These are phyloP conservation scores for Pichia sp. DNA, from an alignment of 1,139 yeast species.

Conservation along the genomic window DNA sequence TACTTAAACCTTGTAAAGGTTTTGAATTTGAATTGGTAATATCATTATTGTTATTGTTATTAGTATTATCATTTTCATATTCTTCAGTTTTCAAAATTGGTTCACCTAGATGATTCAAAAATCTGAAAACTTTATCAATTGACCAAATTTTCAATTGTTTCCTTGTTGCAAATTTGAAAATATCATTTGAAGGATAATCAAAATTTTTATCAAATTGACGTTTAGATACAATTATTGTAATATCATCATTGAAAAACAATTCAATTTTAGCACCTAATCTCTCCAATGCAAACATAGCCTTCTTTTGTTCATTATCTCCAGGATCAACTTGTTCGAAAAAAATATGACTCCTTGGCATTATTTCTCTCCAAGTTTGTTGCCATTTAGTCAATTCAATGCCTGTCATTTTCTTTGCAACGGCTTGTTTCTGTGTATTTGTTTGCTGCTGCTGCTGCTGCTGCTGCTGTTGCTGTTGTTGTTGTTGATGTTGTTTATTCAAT, in stretches of 20 bases:
- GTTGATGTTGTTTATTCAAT: background rate
- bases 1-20: too few species aligned
- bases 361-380: slow-evolving; percentile 77
- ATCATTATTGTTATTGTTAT: slow-evolving; percentile 14
- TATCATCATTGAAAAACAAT: slow-evolving; percentile 68
- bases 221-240: slow-evolving; percentile 77
- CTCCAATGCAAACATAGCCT: slow-evolving; percentile 47
- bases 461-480: background rate
- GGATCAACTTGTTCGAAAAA: slow-evolving; percentile 70
- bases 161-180: slow-evolving; percentile 55
- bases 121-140: slow-evolving; percentile 75
- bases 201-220: slow-evolving; percentile 33
- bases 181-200: slow-evolving; percentile 46
- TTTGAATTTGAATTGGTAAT: slow-evolving; percentile 30
- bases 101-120: slow-evolving; percentile 66
- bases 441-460: slow-evolving; percentile 6
- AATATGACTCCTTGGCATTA: slow-evolving; percentile 65
- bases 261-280: slow-evolving; percentile 60
- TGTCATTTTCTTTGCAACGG: slow-evolving; percentile 20
- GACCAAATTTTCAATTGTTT: slow-evolving; percentile 79
- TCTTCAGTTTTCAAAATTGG: slow-evolving; percentile 20
- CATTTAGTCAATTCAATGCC: slow-evolving; percentile 52
- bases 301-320: slow-evolving; percentile 43
- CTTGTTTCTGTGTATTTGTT: slow-evolving; percentile 7
- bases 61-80: slow-evolving; percentile 9